phyloP scores from a whole-genome alignment of 768 basidiomycete species.

The Artomyces pyxidatus region DNA sequence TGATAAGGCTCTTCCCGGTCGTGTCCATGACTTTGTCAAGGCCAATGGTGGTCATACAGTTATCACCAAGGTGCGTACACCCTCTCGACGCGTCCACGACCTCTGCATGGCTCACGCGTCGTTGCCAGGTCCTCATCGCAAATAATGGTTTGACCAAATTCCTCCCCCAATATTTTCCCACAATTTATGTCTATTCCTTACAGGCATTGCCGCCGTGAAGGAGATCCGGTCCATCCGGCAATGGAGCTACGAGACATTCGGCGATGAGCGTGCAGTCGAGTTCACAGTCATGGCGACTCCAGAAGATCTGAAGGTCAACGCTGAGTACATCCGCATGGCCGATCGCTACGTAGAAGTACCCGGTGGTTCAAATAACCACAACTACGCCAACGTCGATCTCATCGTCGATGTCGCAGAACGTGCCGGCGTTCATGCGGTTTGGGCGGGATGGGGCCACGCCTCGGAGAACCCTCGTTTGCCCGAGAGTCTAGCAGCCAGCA shows the following conservation, averaged over 20 bases:
- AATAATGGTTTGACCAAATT: slow-evolving; percentile 69
- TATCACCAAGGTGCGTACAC: slow-evolving; percentile 79
- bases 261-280: slow-evolving; percentile 90
- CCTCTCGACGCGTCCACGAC: slow-evolving; percentile 1
- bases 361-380: slow-evolving; percentile 97
- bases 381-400: slow-evolving; percentile 98
- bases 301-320: slow-evolving; percentile 96
- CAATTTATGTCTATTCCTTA: slow-evolving; percentile 14
- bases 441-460: slow-evolving; percentile 99
- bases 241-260: slow-evolving; percentile 99
- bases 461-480: slow-evolving; percentile 97
- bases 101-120: slow-evolving; percentile 2
- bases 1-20: slow-evolving; percentile 71
- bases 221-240: slow-evolving; percentile 98
- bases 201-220: slow-evolving; percentile 97
- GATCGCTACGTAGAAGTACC: slow-evolving; percentile 99
- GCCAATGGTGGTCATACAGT: slow-evolving; percentile 92
- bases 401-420: slow-evolving; percentile 98
- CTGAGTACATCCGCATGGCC: slow-evolving; percentile 99
- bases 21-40: slow-evolving; percentile 87
- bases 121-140: slow-evolving; percentile 86
- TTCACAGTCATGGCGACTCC: slow-evolving; percentile 99
- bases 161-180: background rate
- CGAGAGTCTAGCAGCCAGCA: slow-evolving; percentile 84
- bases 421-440: slow-evolving; percentile 95